These are phyloP conservation scores for Saccharomyces paradoxus DNA, from an alignment of 805 yeast species.

Conservation along the genomic window DNA sequence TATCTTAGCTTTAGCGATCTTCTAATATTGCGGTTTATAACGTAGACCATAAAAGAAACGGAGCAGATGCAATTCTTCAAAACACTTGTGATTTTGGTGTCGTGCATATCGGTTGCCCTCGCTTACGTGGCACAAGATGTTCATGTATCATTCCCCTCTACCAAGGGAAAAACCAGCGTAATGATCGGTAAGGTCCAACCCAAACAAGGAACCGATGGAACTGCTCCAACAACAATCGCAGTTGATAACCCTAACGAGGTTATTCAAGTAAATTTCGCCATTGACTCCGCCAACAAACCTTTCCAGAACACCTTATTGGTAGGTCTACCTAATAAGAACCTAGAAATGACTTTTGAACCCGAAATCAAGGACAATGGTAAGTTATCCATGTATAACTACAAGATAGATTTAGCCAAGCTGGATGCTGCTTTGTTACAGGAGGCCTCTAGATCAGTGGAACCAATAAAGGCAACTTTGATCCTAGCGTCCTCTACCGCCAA, in stretches of 20 bases:
- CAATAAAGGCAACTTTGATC: conserved; percentile 16
- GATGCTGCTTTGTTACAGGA: conserved; percentile 13
- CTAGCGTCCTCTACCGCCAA: conserved; percentile 11
- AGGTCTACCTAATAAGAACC: conserved; percentile 18
- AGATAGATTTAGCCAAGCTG: conserved; percentile 7
- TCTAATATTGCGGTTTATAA: background rate
- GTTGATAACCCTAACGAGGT: conserved; percentile 11
- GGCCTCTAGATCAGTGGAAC: conserved; percentile 11
- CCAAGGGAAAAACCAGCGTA: conserved; percentile 6
- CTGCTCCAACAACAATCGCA: conserved; percentile 3
- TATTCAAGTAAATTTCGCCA: conserved; percentile 15
- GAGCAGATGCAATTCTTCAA: conserved; percentile 8
- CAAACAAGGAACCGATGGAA: background rate
- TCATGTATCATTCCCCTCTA: conserved; percentile 10
- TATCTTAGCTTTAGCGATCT: background rate
- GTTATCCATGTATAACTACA: conserved; percentile 11
- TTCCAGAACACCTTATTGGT: conserved; percentile 20
- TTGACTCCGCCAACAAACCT: conserved; percentile 10
- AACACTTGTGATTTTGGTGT: conserved; percentile 1
- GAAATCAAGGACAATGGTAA: conserved; percentile 13
- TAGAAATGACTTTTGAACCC: conserved; percentile 19
- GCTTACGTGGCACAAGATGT: conserved; percentile 10
- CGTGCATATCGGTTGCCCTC: background rate
- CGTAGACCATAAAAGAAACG: background rate
- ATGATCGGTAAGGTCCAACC: conserved; percentile 3